Evolutionary conservation across 2,329 filamentous ascomycete genomes (phyloP).

Genomic region (Penicillium sp.): DNA sequence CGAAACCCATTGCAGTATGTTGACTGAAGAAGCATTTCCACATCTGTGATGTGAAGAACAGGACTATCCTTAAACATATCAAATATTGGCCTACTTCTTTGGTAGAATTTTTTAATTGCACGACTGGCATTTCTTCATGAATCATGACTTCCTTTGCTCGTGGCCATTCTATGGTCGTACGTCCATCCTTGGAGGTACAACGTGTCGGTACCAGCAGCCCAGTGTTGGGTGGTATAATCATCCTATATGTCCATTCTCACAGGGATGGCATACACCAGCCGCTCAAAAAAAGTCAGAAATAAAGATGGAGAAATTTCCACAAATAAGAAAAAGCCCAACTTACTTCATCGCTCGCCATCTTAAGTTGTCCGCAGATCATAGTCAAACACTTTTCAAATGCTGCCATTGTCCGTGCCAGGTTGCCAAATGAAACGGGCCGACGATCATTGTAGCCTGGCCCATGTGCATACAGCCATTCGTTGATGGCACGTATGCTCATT

Average conservation of each 20-base stretch:
- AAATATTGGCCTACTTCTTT: background rate
- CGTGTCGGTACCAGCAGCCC: too few species aligned
- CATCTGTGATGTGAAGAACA: background rate
- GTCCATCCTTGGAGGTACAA: background rate
- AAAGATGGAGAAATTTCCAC: too few species aligned
- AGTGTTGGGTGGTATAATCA: background rate
- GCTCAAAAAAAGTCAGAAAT: background rate
- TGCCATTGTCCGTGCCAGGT: too few species aligned
- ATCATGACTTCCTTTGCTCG: background rate
- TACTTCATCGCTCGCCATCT: too few species aligned
- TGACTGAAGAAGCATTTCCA: background rate
- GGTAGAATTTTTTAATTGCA: background rate
- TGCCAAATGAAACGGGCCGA: too few species aligned
- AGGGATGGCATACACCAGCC: background rate
- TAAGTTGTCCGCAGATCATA: too few species aligned
- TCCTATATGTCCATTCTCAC: background rate
- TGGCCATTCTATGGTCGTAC: background rate
- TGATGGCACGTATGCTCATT: too few species aligned
- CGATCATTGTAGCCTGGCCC: too few species aligned
- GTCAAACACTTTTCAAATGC: too few species aligned
- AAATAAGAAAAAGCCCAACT: too few species aligned
- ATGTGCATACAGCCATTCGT: too few species aligned
- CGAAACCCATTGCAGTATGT: background rate
- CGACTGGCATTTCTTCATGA: background rate
- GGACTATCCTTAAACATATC: background rate